phyloP scores from a whole-genome alignment of 257 asterid species.

The Dorcoceras hygrometricum region DNA sequence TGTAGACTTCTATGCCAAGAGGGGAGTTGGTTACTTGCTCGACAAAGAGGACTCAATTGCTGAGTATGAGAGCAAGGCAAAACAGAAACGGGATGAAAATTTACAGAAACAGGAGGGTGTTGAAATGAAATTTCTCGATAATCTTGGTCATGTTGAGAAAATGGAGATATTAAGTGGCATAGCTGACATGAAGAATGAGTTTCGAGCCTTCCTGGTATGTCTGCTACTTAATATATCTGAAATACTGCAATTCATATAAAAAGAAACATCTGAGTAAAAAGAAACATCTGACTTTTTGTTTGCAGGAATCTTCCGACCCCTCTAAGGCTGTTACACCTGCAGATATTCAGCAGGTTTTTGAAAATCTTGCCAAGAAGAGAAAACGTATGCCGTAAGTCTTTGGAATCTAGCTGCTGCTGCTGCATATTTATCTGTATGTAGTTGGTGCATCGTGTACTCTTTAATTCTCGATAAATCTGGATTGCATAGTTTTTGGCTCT shows the following conservation, averaged over 20 bases:
- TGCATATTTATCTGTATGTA: constrained; percentile 1
- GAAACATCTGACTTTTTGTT: background rate
- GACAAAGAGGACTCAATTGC: constrained; percentile 89
- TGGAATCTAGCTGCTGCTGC: background rate
- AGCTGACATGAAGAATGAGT: constrained; percentile 82
- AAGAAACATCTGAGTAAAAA: no score
- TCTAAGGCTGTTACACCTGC: constrained; percentile 65
- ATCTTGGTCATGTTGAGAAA: constrained; percentile 77
- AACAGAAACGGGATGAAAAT: constrained; percentile 74
- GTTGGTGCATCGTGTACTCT: background rate
- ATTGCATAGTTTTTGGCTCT: constrained; percentile 11
- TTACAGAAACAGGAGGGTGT: constrained; percentile 65
- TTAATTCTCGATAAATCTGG: constrained; percentile 1
- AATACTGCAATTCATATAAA: background rate
- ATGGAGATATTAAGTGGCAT: constrained; percentile 79
- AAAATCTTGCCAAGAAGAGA: constrained; percentile 71
- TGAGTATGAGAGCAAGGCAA: constrained; percentile 82
- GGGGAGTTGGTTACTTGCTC: constrained; percentile 59
- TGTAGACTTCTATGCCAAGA: constrained; percentile 50
- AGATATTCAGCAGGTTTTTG: constrained; percentile 68
- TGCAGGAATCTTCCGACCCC: constrained; percentile 57
- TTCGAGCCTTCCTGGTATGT: constrained; percentile 65
- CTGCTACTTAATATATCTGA: constrained; percentile 5
- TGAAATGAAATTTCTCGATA: constrained; percentile 60
- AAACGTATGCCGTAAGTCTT: constrained; percentile 41